Evolutionary conservation across 225 moss, liverwort and hornwort species (phyloP), one percentile per base, ranked within the genome.

Genomic region (Asterella californica): DNA sequence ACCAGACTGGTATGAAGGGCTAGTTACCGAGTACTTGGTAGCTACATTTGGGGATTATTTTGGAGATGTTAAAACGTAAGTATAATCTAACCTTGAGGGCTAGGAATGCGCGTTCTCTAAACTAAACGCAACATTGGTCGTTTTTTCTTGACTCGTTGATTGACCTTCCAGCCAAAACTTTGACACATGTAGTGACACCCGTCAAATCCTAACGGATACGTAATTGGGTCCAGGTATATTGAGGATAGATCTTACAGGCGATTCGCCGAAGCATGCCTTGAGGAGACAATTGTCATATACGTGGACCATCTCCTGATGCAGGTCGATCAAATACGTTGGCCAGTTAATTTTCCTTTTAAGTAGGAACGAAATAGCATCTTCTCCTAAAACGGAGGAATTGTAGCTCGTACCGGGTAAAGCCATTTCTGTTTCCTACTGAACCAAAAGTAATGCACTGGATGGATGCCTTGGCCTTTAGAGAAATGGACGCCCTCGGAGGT

Each of bases 41-140:
- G 99, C 99, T 79, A 99, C 99, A 79, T 99, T 99, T 84, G 95
- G 95, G 70, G 99, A 99, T 86, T 99, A 99, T 84, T 94, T 94
- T 89, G 95, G 90, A 87, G 99, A 99, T 85, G 99, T 99, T 54
- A 99, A 92, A 86, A 75, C 90, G 99, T 96, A 81, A 86, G 93
- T 86, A 80, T 15, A 53, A 78, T 79, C 84, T 79, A 74, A 79
- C 79, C 74, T 57, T 80, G 75, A 69, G 55, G 34, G 50, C 45
- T 46, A 69, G n/a, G 60, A 70, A n/a, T 69, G 73, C 32, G n/a
- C 4, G 18, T 36, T 4, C 62, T 64, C 45, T 70, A 50, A 71
- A 67, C 57, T 78, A 48, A 75, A 54, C 36, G 6, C 30, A 18
- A 24, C 25, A 46, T 2, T 72, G 19, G 21, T 46, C 19, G 18